Percentiles rank a stretch among this genome's conserved stretches.
Evolutionary conservation across 2,329 filamentous ascomycete genomes (phyloP).

Genomic region (Ophiostoma angusticollis): DNA sequence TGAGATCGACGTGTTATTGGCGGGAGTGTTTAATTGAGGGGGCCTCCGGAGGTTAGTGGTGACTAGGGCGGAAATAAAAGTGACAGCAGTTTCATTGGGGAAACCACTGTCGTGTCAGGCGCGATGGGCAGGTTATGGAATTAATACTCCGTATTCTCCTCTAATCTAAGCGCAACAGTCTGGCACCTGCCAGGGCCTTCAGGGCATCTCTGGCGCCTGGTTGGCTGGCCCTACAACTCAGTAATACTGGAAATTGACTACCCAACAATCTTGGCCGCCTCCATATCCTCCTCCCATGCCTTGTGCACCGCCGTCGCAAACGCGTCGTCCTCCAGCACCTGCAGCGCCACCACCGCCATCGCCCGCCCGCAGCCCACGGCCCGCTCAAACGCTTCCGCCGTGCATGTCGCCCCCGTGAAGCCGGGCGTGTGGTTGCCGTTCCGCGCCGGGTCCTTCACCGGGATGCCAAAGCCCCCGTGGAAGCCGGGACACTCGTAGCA

Average conservation of each 20-base stretch:
- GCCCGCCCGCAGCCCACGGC: slow-evolving; percentile 22
- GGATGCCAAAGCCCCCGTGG: slow-evolving; percentile 30
- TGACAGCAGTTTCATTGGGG: no score
- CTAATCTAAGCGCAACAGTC: no score
- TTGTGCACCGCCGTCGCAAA: slow-evolving; percentile 15
- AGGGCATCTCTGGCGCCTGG: not conserved
- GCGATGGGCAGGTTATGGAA: no score
- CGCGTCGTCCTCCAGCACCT: slow-evolving; percentile 16
- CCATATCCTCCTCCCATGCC: slow-evolving; percentile 22
- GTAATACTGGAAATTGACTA: no score
- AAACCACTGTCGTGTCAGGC: no score
- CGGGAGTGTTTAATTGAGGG: no score
- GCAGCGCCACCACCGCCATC: slow-evolving; percentile 22
- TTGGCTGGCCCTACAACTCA: not conserved
- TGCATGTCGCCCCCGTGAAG: slow-evolving; percentile 27
- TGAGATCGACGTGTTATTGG: no score
- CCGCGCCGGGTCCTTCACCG: slow-evolving; percentile 20
- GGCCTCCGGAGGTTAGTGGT: no score
- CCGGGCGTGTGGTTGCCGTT: slow-evolving; percentile 29
- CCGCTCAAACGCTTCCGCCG: slow-evolving; percentile 22
- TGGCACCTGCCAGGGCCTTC: no score
- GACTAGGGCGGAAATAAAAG: no score
- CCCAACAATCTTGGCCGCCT: slow-evolving; percentile 14
- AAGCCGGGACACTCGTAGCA: slow-evolving; percentile 31
- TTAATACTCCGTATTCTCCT: no score